These are phyloP conservation scores for Letharia columbiana DNA, from an alignment of 495 filamentous ascomycete species.

Conservation along the genomic window DNA sequence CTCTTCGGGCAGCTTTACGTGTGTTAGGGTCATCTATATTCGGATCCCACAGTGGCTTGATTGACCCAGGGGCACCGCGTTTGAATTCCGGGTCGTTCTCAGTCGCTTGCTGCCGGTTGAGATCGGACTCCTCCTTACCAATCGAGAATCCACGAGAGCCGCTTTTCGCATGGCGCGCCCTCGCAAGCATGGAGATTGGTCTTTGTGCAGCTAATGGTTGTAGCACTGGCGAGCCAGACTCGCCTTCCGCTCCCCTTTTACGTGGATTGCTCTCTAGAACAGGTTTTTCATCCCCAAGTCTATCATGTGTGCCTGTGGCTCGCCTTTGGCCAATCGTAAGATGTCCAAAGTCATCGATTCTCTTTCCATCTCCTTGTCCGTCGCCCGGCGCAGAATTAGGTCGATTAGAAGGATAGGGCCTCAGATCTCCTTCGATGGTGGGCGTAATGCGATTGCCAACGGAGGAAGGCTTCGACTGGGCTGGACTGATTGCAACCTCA, in stretches of 20 bases:
- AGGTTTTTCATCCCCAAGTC: neutral
- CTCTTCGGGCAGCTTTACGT: neutral
- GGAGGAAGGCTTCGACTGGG: neutral
- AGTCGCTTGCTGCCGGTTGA: neutral
- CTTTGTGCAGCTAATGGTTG: neutral
- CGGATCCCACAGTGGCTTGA: conserved; percentile 1
- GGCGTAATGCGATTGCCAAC: neutral
- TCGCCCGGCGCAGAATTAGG: conserved; percentile 4
- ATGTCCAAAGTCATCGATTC: conserved; percentile 11
- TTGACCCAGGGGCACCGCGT: neutral
- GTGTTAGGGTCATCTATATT: neutral
- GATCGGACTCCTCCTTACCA: neutral
- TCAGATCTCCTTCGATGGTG: neutral
- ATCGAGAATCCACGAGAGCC: neutral
- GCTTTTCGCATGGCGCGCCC: neutral
- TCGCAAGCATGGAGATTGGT: neutral
- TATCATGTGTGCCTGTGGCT: neutral
- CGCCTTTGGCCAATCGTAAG: conserved; percentile 10
- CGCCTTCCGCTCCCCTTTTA: conserved; percentile 8
- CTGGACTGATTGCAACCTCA: neutral
- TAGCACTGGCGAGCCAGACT: neutral
- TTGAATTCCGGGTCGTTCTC: neutral
- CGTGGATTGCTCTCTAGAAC: conserved; percentile 9
- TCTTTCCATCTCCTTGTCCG: neutral
- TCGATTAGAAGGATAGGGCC: neutral